Base-by-base conservation (phyloP, 306 rosid species). In the Dalbergia cochinchinensis region DNA sequence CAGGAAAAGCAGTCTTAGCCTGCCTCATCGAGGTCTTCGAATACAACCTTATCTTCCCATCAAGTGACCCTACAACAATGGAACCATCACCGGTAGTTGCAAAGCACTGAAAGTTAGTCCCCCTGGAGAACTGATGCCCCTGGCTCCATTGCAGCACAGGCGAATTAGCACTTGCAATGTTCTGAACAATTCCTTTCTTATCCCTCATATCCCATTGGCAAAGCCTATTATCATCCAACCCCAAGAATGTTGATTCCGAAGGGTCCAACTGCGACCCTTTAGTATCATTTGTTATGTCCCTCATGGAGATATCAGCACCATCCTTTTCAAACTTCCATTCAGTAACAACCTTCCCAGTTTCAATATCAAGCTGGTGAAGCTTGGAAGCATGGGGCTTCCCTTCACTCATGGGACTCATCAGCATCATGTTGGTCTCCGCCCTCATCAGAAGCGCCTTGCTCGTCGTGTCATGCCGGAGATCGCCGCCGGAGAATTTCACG, bases 141-240 rank as follows among this genome's bases (percentile, higher is more conserved):
- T 94, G 92, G 5, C 69, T 85, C 98, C 97, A 94, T 75, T 94
- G 76, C 88, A 94, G 74, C 48, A 94, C 97, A 0, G 94, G 93
- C 0, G 94, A 86, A 85, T 69, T 71, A 0, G 94, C 85, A 84
- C 59, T 71, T 9, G 80, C 91, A 33, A 94, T 88, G 66, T 78
- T 89, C 88, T 90, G 94, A 71, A 94, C 98, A 63, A 92, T 82
- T 58, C 98, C 97, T 16, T 73, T 85, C 58, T 86, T 78, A 5
- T 91, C 98, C 20, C 97, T 89, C 97, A 91, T 92, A 78, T 94
- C 98, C 94, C 98, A 94, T 48, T 92, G 94, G 62, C 98, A 94
- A 6, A 94, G 89, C 87, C 94, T 85, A 37, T 94, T 94, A 80
- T 94, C 97, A 73, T 94, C 98, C 86, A 94, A 85, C n/a, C 97